Evolutionary conservation across 2,329 filamentous ascomycete species (phyloP), one percentile per base, ranked within the genome.

Genomic region (Venturia pyrina): DNA sequence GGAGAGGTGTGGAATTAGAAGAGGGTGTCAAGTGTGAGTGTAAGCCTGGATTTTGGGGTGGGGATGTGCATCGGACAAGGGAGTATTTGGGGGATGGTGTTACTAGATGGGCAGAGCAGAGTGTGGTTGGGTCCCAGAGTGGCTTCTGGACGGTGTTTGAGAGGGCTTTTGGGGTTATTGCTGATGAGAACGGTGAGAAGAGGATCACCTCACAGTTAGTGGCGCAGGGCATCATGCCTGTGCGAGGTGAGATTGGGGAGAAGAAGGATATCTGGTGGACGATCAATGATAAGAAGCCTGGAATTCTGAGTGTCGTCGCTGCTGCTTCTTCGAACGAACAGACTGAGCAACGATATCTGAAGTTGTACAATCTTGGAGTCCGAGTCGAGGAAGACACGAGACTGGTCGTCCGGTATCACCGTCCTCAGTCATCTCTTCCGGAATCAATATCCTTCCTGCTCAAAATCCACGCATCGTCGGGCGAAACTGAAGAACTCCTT

Each of bases 21-120:
- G 59, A 69, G 2, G 66, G 70, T 17, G 48, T 75, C 0, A 57
- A 69, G 6, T 79, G 78, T 66, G 70, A 72, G 19, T 79, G 78
- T 60, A 73, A 44, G 10, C 19, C 72, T 3, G 57, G 32, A 21
- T 40, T 50, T 34, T 32, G 37, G 34, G 40, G 73, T 34, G 66
- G 40, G 40, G 60, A 48, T 41, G 40, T 62, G n/a, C 40, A 44
- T 19, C 44, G 44, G 37, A 32, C 17, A 6, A 24, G 40, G 44
- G 60, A 32, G 37, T 62, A 43, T 62, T 21, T 32, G 44, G 60
- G 37, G 15, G 19, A 41, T 28, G 60, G 60, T 13, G 8, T 43
- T 28, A 15, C 41, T 15, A 17, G 21, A 19, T 32, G 8, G 32
- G 44, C 44, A 11, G n/a, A 32, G 34, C 28, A 28, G 37, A 17